These are phyloP conservation scores for Linum lewisii DNA, from an alignment of 345 rosid genomes.

Conservation along the genomic window DNA sequence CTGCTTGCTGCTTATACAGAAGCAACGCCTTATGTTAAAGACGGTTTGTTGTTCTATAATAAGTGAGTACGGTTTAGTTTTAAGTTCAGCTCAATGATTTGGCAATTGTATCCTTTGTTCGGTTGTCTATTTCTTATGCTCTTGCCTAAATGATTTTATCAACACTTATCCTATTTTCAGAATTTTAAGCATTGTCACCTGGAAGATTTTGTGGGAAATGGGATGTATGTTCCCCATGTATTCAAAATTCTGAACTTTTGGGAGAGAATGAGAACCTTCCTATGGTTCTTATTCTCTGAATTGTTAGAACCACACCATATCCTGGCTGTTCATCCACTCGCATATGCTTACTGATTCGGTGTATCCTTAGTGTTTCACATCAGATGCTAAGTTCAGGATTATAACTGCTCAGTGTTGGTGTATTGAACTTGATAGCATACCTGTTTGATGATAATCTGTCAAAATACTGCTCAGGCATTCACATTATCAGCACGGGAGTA, in stretches of 20 bases:
- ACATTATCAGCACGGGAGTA: slow-evolving; percentile 82
- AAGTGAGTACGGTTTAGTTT: slow-evolving; percentile 38
- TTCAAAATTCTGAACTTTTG: background rate
- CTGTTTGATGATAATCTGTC: slow-evolving; percentile 5
- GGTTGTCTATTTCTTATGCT: background rate
- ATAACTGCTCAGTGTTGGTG: background rate
- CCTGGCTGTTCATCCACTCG: no score
- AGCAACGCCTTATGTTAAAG: slow-evolving; percentile 60
- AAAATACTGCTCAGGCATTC: slow-evolving; percentile 50
- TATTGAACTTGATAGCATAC: background rate
- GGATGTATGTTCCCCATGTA: no score
- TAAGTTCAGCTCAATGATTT: background rate
- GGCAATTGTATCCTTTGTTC: background rate
- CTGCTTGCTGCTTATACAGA: slow-evolving; percentile 54
- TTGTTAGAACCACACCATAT: no score
- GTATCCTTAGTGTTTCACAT: no score
- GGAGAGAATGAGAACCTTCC: background rate
- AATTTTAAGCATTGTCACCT: no score
- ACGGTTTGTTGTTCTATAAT: slow-evolving; percentile 82
- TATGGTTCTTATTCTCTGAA: no score
- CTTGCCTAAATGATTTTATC: no score
- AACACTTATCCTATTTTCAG: background rate
- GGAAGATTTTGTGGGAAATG: no score
- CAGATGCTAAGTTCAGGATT: background rate
- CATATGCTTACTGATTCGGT: no score